Conservation (phyloP, 2,329 filamentous ascomycete species). For the Thyridium curvatum region DNA sequence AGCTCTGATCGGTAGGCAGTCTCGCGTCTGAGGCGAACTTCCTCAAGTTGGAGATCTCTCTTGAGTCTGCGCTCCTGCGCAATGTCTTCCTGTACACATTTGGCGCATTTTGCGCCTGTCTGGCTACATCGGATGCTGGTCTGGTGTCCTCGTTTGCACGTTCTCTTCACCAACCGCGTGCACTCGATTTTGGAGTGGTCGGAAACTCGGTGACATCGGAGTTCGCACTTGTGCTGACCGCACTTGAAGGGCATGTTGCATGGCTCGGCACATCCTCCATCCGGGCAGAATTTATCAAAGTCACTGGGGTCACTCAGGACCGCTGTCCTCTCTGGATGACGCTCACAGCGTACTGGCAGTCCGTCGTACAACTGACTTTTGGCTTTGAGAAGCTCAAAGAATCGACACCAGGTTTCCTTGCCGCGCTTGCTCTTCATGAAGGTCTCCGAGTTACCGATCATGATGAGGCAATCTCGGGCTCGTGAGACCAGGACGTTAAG, state of each 20-base stretch:
- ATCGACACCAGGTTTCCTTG: slow-evolving; percentile 46
- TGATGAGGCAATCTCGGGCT: slow-evolving; percentile 57
- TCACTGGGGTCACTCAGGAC: slow-evolving; percentile 44
- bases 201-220: slow-evolving; percentile 53
- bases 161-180: slow-evolving; percentile 25
- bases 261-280: slow-evolving; percentile 60
- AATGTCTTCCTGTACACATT: slow-evolving; percentile 45
- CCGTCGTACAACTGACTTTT: slow-evolving; percentile 51
- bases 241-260: slow-evolving; percentile 51
- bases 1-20: slow-evolving; percentile 37
- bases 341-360: slow-evolving; percentile 52
- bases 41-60: slow-evolving; percentile 45
- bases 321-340: slow-evolving; percentile 44
- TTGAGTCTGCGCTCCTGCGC: slow-evolving; percentile 33
- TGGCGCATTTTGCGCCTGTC: slow-evolving; percentile 32
- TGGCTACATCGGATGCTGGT: slow-evolving; percentile 37
- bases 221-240: slow-evolving; percentile 50
- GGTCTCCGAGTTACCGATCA: slow-evolving; percentile 64
- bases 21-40: slow-evolving; percentile 35
- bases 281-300: slow-evolving; percentile 57
- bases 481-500: slow-evolving; percentile 66
- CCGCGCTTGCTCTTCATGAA: slow-evolving; percentile 57
- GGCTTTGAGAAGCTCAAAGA: slow-evolving; percentile 49
- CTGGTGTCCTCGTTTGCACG: slow-evolving; percentile 47
- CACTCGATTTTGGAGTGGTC: slow-evolving; percentile 48